Percentiles rank a stretch among this genome's conserved stretches.
These are phyloP conservation scores for Solanum raphanifolium DNA, from an alignment of 257 asterid species.

Conservation along the genomic window DNA sequence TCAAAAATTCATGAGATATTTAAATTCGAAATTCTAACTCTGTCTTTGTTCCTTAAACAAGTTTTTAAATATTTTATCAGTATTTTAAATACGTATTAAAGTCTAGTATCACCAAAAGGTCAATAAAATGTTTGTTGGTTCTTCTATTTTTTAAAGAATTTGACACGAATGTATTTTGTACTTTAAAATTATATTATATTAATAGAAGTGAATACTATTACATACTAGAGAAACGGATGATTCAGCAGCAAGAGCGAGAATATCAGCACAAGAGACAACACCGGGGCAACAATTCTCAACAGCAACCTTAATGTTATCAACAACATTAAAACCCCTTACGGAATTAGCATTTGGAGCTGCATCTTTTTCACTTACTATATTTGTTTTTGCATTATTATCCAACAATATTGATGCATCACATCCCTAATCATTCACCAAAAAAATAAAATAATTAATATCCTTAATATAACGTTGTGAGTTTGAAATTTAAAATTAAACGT, in stretches of 20 bases:
- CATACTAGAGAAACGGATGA: conserved; percentile 39
- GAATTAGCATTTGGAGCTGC: conserved; percentile 46
- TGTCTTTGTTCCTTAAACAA: background rate
- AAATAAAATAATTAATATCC: background rate
- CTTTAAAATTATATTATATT: background rate
- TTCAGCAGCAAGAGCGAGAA: conserved; percentile 52
- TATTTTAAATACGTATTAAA: background rate
- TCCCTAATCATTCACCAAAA: conserved; percentile 23
- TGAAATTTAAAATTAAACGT: background rate
- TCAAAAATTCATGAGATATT: background rate
- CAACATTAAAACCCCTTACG: conserved; percentile 40
- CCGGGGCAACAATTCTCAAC: conserved; percentile 48
- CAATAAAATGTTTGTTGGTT: too few relatives aligned
- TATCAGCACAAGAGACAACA: conserved; percentile 65
- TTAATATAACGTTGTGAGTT: background rate
- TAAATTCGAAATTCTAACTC: background rate
- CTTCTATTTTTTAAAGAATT: background rate
- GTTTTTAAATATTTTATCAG: background rate
- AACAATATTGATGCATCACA: conserved; percentile 55
- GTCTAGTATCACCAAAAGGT: background rate
- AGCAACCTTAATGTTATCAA: conserved; percentile 48
- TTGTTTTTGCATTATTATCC: conserved; percentile 29
- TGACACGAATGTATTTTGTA: background rate
- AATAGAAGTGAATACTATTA: background rate
- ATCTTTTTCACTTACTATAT: conserved; percentile 42